phyloP scores from a whole-genome alignment of 305 asterid species.

The Ajuga reptans region DNA sequence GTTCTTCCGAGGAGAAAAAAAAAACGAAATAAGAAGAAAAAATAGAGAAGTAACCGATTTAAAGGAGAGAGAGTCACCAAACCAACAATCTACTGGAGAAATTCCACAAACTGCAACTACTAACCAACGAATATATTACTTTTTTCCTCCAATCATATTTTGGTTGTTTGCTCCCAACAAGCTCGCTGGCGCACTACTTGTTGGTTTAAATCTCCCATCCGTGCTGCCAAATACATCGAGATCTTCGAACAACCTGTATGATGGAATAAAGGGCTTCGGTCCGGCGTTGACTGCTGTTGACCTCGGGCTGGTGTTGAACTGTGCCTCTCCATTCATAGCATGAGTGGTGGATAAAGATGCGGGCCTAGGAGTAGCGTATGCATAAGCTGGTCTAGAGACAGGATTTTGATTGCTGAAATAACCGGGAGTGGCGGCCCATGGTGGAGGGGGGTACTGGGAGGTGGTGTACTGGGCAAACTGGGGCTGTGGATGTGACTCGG shows the following conservation, averaged over 20 bases:
- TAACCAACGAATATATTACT: slow-evolving; percentile 20
- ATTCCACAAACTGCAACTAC: background rate
- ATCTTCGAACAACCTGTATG: slow-evolving; percentile 86
- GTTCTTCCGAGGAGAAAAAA: background rate
- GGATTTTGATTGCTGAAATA: slow-evolving; percentile 52
- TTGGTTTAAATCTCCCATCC: slow-evolving; percentile 38
- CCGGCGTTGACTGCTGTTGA: slow-evolving; percentile 30
- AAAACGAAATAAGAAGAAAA: background rate
- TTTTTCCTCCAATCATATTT: slow-evolving; percentile 49
- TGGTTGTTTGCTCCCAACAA: slow-evolving; percentile 48
- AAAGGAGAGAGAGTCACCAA: background rate
- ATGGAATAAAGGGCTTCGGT: slow-evolving; percentile 74
- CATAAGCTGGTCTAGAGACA: slow-evolving; percentile 28
- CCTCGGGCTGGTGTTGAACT: slow-evolving; percentile 20
- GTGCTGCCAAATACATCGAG: slow-evolving; percentile 65
- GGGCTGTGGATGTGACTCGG: slow-evolving; percentile 28
- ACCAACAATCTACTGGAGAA: background rate
- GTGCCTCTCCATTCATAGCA: slow-evolving; percentile 34
- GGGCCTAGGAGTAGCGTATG: slow-evolving; percentile 31
- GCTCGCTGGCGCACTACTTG: slow-evolving; percentile 39
- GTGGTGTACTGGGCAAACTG: slow-evolving; percentile 27
- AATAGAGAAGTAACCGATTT: background rate
- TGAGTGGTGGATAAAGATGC: background rate
- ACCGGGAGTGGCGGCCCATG: slow-evolving; percentile 95
- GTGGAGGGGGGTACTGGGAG: slow-evolving; percentile 75